Percentiles rank a stretch among this genome's conserved stretches.
phyloP scores from a whole-genome alignment of 192 early-diverging fungal genomes.

The Coemansia sp. region DNA sequence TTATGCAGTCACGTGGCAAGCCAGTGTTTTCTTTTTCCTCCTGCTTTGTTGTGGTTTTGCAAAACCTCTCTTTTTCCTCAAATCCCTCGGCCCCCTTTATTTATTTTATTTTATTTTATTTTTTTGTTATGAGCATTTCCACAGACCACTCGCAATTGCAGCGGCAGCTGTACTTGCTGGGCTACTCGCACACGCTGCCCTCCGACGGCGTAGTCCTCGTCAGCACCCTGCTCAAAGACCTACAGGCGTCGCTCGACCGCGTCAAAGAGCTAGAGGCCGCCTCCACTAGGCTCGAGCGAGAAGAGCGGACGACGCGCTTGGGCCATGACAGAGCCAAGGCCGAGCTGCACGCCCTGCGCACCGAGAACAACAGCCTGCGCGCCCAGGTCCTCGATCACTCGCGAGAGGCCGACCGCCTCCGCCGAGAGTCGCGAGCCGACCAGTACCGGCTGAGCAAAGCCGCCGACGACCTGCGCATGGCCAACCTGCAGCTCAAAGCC shows the following conservation, averaged over 20 bases:
- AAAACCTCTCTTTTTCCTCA: background rate
- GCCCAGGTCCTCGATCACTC: constrained; percentile 36
- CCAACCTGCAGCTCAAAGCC: constrained; percentile 27
- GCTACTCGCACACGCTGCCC: constrained; percentile 43
- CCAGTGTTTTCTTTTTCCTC: background rate
- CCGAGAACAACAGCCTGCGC: constrained; percentile 46
- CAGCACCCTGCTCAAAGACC: constrained; percentile 33
- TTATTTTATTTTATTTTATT: background rate
- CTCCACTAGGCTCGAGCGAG: constrained; percentile 26
- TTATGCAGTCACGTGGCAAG: background rate
- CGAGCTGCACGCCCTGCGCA: constrained; percentile 31
- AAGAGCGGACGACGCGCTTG: constrained; percentile 32
- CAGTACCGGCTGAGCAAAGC: constrained; percentile 18
- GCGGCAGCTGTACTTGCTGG: constrained; percentile 47
- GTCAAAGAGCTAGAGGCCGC: constrained; percentile 42
- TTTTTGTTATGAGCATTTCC: constrained; percentile 25
- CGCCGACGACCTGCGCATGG: constrained; percentile 33
- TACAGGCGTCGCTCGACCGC: constrained; percentile 44
- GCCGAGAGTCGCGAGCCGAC: constrained; percentile 27
- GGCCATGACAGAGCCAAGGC: constrained; percentile 9
- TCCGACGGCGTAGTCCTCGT: constrained; percentile 26
- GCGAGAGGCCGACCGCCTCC: constrained; percentile 24
- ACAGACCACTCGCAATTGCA: constrained; percentile 30
- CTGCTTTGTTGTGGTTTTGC: background rate
- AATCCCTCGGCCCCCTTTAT: background rate